Percentiles rank a stretch among this genome's conserved stretches.
These are phyloP conservation scores for Pelargonium australe DNA, from an alignment of 441 rosid species.

Conservation along the genomic window DNA sequence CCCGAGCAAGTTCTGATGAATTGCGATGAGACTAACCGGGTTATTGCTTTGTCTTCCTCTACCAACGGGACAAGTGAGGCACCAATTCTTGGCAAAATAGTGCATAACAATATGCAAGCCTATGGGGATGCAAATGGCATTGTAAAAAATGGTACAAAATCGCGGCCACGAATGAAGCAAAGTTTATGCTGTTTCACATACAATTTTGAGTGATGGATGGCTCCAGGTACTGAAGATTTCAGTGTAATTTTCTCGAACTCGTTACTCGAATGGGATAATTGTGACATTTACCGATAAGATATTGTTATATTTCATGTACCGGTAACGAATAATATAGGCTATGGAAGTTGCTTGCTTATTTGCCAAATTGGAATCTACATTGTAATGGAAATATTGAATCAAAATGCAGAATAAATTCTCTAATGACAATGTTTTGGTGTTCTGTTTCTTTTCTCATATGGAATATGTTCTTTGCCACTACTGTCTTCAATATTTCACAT, in stretches of 20 bases:
- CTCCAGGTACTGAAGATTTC: too few species aligned
- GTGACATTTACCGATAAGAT: too few species aligned
- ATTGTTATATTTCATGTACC: too few species aligned
- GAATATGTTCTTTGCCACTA: too few species aligned
- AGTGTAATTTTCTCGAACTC: too few species aligned
- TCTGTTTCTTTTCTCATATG: too few species aligned
- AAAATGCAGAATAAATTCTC: not conserved
- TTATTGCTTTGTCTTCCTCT: slow-evolving; percentile 15
- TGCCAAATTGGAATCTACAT: too few species aligned
- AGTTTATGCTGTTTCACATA: not conserved
- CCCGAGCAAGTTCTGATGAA: slow-evolving; percentile 31
- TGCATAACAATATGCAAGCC: slow-evolving; percentile 17
- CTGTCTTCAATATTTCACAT: too few species aligned
- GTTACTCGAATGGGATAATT: too few species aligned
- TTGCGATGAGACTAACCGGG: slow-evolving; percentile 26
- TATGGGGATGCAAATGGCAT: slow-evolving; percentile 17
- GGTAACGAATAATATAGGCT: too few species aligned
- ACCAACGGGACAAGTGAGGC: slow-evolving; percentile 23
- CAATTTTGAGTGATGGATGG: not conserved
- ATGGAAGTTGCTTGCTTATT: too few species aligned
- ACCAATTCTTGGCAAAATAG: slow-evolving; percentile 19
- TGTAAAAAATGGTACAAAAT: not conserved
- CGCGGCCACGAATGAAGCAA: not conserved
- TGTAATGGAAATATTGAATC: not conserved
- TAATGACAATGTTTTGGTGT: too few species aligned